Evolutionary conservation across 306 rosid genomes (phyloP).

Genomic region (Cyclanthera cordifolia): DNA sequence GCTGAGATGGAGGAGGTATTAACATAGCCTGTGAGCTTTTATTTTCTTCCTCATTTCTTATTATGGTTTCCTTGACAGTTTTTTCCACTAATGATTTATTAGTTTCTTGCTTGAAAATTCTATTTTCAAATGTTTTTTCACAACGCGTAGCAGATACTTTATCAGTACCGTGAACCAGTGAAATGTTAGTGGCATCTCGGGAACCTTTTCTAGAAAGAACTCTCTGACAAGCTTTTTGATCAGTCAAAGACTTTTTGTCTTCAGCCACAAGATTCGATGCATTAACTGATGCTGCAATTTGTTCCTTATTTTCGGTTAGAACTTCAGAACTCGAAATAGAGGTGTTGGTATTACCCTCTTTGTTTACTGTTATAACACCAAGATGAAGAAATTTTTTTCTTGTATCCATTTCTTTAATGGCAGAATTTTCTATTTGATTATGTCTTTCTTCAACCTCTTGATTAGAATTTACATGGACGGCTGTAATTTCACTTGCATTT

Average conservation of each 20-base stretch:
- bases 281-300: constrained; percentile 22
- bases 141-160: constrained; percentile 28
- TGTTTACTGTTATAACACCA: constrained; percentile 34
- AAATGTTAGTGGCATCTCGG: constrained; percentile 22
- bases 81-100: constrained; percentile 24
- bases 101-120: constrained; percentile 28
- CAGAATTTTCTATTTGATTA: constrained; percentile 27
- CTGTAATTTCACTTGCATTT: constrained; percentile 25
- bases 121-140: constrained; percentile 26
- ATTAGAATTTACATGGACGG: constrained; percentile 22
- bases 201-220: constrained; percentile 36
- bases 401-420: constrained; percentile 19
- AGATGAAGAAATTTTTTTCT: constrained; percentile 35
- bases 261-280: constrained; percentile 23
- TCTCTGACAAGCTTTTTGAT: constrained; percentile 31
- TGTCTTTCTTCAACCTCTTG: constrained; percentile 31
- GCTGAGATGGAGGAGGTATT: constrained; percentile 49
- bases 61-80: constrained; percentile 30
- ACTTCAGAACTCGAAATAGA: constrained; percentile 28
- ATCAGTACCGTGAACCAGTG: constrained; percentile 29
- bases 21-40: constrained; percentile 31
- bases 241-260: constrained; percentile 16
- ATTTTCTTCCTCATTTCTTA: constrained; percentile 27
- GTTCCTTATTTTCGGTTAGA: constrained; percentile 28
- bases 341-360: constrained; percentile 23